Conservation (phyloP, 257 asterid genomes). For the Nicotiana sylvestris region DNA sequence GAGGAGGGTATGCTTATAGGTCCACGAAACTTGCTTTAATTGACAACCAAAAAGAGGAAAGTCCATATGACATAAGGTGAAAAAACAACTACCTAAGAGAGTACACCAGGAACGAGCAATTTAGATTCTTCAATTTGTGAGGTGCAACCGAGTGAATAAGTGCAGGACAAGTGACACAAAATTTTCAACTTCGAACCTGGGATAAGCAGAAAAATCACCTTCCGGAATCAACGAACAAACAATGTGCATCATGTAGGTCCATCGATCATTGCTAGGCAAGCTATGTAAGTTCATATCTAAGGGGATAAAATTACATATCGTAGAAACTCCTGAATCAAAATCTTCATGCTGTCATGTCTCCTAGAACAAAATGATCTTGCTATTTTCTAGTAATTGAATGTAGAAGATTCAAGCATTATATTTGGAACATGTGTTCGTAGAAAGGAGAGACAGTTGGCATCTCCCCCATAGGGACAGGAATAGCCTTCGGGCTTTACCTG, state of each 20-base stretch:
- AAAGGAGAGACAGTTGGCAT: too few species aligned
- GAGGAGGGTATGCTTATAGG: neutral
- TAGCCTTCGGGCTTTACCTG: too few species aligned
- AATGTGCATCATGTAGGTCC: neutral
- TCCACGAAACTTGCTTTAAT: neutral
- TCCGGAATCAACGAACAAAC: neutral
- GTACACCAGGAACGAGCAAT: neutral
- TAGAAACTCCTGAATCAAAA: neutral
- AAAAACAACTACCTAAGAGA: neutral
- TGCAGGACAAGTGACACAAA: neutral
- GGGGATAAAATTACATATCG: neutral
- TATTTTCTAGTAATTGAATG: neutral
- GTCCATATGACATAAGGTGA: neutral
- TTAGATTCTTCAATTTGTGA: neutral
- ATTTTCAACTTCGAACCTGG: neutral
- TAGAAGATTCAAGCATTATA: neutral
- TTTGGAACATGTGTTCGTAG: neutral
- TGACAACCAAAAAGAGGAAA: neutral
- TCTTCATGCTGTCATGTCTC: neutral
- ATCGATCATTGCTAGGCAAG: neutral
- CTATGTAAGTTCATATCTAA: neutral
- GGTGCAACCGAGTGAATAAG: neutral
- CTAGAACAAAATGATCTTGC: neutral
- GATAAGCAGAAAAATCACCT: neutral
- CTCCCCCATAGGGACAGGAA: too few species aligned